A percentile compares a stretch with the other conserved stretches of the same genome.
phyloP scores from a whole-genome alignment of 1,284 basidiomycete genomes.

The Ustilago hordei region DNA sequence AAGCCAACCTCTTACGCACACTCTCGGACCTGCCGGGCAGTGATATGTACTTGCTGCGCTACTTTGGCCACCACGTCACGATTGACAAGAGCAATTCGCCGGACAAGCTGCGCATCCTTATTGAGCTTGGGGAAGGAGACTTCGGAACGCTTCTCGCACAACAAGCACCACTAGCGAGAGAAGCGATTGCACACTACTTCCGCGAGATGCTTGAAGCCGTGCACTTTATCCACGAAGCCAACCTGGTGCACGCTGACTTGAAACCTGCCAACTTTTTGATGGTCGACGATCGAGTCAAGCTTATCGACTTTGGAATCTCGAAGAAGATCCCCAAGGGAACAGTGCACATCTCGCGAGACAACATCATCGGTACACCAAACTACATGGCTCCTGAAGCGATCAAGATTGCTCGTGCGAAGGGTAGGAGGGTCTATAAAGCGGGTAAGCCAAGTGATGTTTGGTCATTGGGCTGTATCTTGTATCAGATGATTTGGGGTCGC shows the following conservation, averaged over 20 bases:
- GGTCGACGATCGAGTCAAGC: conserved; percentile 85
- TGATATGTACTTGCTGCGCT: conserved; percentile 65
- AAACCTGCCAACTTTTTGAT: conserved; percentile 77
- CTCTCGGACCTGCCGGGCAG: conserved; percentile 58
- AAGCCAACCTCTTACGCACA: conserved; percentile 63
- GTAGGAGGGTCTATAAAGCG: conserved; percentile 70
- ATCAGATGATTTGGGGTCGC: conserved; percentile 92
- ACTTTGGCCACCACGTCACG: conserved; percentile 66
- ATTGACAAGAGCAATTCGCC: conserved; percentile 41
- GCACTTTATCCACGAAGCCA: conserved; percentile 67
- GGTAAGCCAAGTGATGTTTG: conserved; percentile 80
- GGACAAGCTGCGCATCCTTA: conserved; percentile 64
- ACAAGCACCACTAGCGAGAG: conserved; percentile 50
- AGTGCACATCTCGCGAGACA: conserved; percentile 68
- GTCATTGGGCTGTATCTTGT: conserved; percentile 95
- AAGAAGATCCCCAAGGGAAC: conserved; percentile 77
- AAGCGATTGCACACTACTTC: conserved; percentile 61
- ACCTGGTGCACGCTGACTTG: conserved; percentile 68
- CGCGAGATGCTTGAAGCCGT: conserved; percentile 69
- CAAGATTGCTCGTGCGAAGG: conserved; percentile 61
- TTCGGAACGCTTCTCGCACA: conserved; percentile 59
- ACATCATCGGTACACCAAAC: conserved; percentile 69
- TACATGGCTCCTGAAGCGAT: conserved; percentile 70
- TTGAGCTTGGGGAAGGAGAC: conserved; percentile 67
- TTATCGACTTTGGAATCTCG: conserved; percentile 97